phyloP scores from a whole-genome alignment of 768 basidiomycete genomes.

The Termitomyces sp. region DNA sequence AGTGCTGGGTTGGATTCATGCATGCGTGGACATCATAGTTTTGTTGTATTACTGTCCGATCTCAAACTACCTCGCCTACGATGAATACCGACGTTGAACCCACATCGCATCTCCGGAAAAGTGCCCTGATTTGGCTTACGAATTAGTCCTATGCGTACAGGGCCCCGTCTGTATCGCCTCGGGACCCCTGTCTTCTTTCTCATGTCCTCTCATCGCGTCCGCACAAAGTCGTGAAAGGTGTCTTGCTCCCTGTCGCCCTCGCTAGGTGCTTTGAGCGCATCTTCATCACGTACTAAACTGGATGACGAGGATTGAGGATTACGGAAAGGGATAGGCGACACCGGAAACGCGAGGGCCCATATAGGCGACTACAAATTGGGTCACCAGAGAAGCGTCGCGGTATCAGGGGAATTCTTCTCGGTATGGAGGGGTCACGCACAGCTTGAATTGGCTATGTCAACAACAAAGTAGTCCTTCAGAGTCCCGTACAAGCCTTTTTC shows the following conservation, averaged over 20 bases:
- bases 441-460: constrained; percentile 5
- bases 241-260: constrained; percentile 14
- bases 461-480: constrained; percentile 7
- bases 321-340: constrained; percentile 35
- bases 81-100: constrained; percentile 29
- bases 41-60: constrained; percentile 5
- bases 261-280: constrained; percentile 15
- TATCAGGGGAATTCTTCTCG: constrained; percentile 14
- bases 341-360: constrained; percentile 42
- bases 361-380: constrained; percentile 13
- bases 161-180: constrained; percentile 44
- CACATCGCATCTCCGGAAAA: constrained; percentile 50
- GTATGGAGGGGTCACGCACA: constrained; percentile 39
- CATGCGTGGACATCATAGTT: constrained; percentile 4
- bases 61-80: constrained; percentile 22
- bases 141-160: constrained; percentile 31
- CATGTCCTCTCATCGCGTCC: constrained; percentile 12
- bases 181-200: constrained; percentile 36
- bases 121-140: constrained; percentile 23
- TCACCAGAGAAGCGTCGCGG: constrained; percentile 53
- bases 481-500: constrained; percentile 10
- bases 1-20: constrained; percentile 12
- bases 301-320: constrained; percentile 12
- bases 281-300: constrained; percentile 10
- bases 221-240: constrained; percentile 20